Percentiles rank a stretch among this genome's conserved stretches.
Evolutionary conservation across 768 basidiomycete species (phyloP).

Genomic region (Phaffia australis): DNA sequence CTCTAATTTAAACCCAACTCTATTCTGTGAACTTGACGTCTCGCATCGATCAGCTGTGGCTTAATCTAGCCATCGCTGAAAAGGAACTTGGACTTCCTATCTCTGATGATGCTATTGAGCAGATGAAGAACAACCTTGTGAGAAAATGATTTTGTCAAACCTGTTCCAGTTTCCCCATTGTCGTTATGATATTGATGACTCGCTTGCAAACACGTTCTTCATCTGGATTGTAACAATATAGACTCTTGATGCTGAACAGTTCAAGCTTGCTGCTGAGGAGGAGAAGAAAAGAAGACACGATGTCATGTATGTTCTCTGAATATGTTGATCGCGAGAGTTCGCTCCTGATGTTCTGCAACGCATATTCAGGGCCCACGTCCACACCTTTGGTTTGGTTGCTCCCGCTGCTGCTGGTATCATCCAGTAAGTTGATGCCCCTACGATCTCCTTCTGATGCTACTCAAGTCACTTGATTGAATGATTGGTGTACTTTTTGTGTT

Average conservation of each 20-base stretch:
- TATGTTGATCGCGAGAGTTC: background rate
- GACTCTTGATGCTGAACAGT: conserved; percentile 78
- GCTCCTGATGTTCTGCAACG: too few relatives aligned
- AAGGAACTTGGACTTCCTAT: conserved; percentile 88
- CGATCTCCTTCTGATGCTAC: conserved; percentile 3
- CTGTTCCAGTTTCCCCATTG: background rate
- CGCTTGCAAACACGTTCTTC: background rate
- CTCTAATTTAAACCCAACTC: background rate
- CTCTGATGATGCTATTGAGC: conserved; percentile 75
- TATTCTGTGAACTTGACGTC: background rate
- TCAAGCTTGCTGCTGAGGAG: conserved; percentile 79
- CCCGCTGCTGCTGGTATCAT: conserved; percentile 94
- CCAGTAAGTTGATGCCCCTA: conserved; percentile 49
- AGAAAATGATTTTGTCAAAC: conserved; percentile 64
- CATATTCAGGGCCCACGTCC: conserved; percentile 62
- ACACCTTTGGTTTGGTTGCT: conserved; percentile 87
- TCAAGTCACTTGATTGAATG: conserved; percentile 28
- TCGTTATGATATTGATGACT: background rate
- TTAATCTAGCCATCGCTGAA: conserved; percentile 90
- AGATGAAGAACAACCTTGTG: conserved; percentile 91
- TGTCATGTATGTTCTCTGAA: conserved; percentile 55
- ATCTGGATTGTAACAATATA: conserved; percentile 34
- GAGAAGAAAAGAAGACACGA: conserved; percentile 97
- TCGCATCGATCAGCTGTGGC: conserved; percentile 54
- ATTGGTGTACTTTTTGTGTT: conserved; percentile 16